Evolutionary conservation across 176 grass and related monocot species (phyloP), one percentile per base, ranked within the genome.

Genomic region (Juncus inflexus): DNA sequence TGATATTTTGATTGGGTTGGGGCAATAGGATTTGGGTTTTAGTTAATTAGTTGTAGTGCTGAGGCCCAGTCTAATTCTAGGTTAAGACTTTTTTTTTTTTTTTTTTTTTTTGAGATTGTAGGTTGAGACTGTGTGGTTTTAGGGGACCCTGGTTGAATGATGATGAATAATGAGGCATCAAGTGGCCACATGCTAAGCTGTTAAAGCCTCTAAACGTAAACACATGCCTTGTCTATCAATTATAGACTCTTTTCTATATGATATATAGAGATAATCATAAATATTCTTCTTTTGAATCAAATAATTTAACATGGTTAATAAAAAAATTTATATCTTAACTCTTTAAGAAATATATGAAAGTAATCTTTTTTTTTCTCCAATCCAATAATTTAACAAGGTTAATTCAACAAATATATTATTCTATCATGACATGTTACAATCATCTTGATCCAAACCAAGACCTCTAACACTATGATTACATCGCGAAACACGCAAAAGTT

Each of bases 401-500:
- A 78, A 68, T 54, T 69, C 59, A 58, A 43, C 9, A 1, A 28
- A 58, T 14, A 71, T 13, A 67, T 4, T 55, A 47, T 63, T 13
- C 45, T 56, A 76, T 64, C 40, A 76, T 56, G 9, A 13, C 63
- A 40, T 37, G 49, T 57, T 71, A 71, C 67, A 59, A 58, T 58
- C 36, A 12, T 71, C 67, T 71, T 71, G 67, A 58, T 55, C 16
- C 66, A 58, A 58, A 71, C 52, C 38, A 71, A 71, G 53, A 71
- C 37, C 0, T 71, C 13, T 55, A 62, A 47, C 6, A 65, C 59
- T 79, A 65, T 12, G 43, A 47, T 47, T 47, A 47, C 43, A 47
- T 47, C 9, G 4, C 43, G 43, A 47, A 6, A 47, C 43, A 47
- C 43, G 43, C 43, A 9, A 47, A 47, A 47, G 9, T 47, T 47